Evolutionary conservation across 495 filamentous ascomycete genomes (phyloP), one percentile per base, ranked within the genome.

Genomic region (Penicillium maclennaniae): DNA sequence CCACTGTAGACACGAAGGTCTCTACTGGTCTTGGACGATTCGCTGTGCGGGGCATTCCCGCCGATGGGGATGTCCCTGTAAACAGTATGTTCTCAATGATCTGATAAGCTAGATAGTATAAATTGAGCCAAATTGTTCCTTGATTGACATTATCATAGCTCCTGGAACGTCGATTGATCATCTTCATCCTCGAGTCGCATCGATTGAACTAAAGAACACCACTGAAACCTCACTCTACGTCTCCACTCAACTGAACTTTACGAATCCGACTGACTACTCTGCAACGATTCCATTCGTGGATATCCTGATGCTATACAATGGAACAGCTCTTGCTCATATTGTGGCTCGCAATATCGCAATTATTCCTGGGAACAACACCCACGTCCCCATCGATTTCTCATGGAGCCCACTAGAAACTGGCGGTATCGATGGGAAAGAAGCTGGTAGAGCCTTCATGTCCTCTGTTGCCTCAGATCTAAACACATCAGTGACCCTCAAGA

Each of bases 401-500:
- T 97, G 89, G 88, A 82, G 85, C 54, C 93, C 93, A 2, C 52
- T 68, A 12, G 75, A 67, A 1, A 66, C 79, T 49, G 82, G 84
- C 37, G 91, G 87, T 4, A 51, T 72, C 21, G 58, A 78, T 51
- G 88, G 80, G 8, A 69, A 75, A 20, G 65, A 77, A 44, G 75
- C 84, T 53, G 92, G 88, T 6, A 76, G 82, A 46, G 77, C 91
- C 28, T 66, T 97, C 7, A 62, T 97, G 14, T 92, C 91, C 1
- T 81, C 88, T 60, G 97, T 95, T 61, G 71, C 96, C 20, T 96
- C 92, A 87, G 84, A 83, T 4, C 82, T 73, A 60, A 96, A 97
- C 69, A 91, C 86, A 5, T 88, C 81, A 25, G 67, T 97, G 20
- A 87, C 82, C 0, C 62, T 98, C 4, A 77, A 79, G 58, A 80